Conservation (phyloP, 352 stramenopile genomes). For the Hyaloperonospora brassicae region DNA sequence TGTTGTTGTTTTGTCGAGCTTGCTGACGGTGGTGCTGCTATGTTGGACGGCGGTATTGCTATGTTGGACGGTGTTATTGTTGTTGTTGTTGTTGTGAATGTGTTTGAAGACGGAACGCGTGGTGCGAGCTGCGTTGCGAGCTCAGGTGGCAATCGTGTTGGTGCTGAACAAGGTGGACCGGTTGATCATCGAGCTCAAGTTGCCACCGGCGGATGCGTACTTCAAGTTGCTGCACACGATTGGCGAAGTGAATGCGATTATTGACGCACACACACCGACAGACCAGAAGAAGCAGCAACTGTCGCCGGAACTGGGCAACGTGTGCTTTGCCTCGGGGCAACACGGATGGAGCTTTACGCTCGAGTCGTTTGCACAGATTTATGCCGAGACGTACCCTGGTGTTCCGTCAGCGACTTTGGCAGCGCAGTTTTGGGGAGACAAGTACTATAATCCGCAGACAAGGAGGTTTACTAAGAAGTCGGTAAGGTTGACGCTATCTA, state of each 20-base stretch:
- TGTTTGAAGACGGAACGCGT: conserved; percentile 88
- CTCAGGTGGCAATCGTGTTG: conserved; percentile 87
- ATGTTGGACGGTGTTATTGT: conserved; percentile 1
- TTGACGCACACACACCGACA: conserved; percentile 59
- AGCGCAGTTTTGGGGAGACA: conserved; percentile 94
- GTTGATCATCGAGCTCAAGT: conserved; percentile 97
- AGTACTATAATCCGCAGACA: conserved; percentile 92
- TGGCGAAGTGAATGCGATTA: conserved; percentile 93
- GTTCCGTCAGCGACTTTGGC: conserved; percentile 84
- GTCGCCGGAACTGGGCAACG: conserved; percentile 93
- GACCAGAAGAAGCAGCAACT: conserved; percentile 49
- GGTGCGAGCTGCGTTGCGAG: conserved; percentile 87
- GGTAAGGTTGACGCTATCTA: conserved; percentile 30
- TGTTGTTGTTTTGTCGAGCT: conserved; percentile 25
- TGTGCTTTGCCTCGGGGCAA: conserved; percentile 93
- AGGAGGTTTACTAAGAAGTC: conserved; percentile 88
- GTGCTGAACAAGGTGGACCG: conserved; percentile 98
- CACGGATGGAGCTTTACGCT: conserved; percentile 98
- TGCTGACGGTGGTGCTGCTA: no score
- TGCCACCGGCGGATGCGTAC: conserved; percentile 96
- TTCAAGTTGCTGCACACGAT: conserved; percentile 97
- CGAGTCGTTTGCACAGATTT: conserved; percentile 90
- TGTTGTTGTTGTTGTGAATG: conserved; percentile 6
- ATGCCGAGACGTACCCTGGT: conserved; percentile 56
- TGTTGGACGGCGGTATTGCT: conserved; percentile 1